phyloP scores from a whole-genome alignment of 2,329 filamentous ascomycete species.

The Aspergillus costaricaensis region DNA sequence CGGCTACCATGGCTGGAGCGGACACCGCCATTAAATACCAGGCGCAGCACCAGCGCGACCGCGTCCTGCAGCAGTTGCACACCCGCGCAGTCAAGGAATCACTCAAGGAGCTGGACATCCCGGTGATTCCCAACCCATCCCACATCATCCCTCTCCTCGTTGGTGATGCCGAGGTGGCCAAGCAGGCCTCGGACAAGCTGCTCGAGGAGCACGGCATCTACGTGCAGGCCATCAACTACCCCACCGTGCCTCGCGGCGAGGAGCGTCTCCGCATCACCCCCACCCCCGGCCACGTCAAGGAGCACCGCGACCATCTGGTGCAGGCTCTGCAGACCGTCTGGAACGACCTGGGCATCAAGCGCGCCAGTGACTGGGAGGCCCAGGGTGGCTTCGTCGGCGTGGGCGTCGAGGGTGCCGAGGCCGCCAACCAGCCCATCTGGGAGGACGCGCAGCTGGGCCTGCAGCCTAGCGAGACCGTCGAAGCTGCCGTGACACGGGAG shows the following conservation, averaged over 20 bases:
- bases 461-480: slow-evolving; percentile 56
- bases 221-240: slow-evolving; percentile 98
- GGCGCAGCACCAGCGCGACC: slow-evolving; percentile 79
- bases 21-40: slow-evolving; percentile 92
- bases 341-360: slow-evolving; percentile 84
- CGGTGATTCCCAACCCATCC: slow-evolving; percentile 95
- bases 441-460: slow-evolving; percentile 84
- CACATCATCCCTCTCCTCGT: slow-evolving; percentile 95
- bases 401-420: slow-evolving; percentile 66
- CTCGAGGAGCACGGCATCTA: slow-evolving; percentile 91
- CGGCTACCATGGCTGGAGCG: slow-evolving; percentile 95
- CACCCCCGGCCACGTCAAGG: slow-evolving; percentile 84
- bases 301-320: slow-evolving; percentile 83
- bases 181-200: slow-evolving; percentile 87
- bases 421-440: slow-evolving; percentile 76
- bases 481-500: slow-evolving; percentile 57
- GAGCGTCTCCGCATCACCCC: slow-evolving; percentile 95
- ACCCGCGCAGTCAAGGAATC: slow-evolving; percentile 91
- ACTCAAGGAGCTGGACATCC: slow-evolving; percentile 77
- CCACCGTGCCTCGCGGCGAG: slow-evolving; percentile 96
- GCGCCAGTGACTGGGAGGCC: slow-evolving; percentile 86
- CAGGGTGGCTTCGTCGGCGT: slow-evolving; percentile 95
- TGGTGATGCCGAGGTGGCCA: slow-evolving; percentile 89
- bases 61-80: slow-evolving; percentile 91
- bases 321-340: slow-evolving; percentile 84